Evolutionary conservation across 805 yeast species (phyloP).

Genomic region (Scheffersomyces amazonensis): DNA sequence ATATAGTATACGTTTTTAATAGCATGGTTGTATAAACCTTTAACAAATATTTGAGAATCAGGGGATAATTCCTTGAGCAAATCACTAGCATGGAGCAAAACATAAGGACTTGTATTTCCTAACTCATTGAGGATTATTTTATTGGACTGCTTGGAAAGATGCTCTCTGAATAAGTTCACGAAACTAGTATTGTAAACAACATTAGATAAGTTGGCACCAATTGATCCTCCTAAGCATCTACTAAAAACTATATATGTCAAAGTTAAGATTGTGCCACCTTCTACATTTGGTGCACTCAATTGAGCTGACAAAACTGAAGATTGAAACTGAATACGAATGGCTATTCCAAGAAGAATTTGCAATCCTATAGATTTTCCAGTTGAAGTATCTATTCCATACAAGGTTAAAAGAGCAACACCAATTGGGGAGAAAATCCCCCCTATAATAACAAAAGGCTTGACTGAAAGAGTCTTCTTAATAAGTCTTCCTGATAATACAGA

Average conservation of each 20-base stretch:
- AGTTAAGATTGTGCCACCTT: conserved; percentile 46
- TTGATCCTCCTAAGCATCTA: conserved; percentile 45
- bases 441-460: conserved; percentile 37
- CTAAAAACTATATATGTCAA: conserved; percentile 42
- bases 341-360: conserved; percentile 43
- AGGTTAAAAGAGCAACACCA: conserved; percentile 41
- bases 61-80: conserved; percentile 23
- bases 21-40: conserved; percentile 24
- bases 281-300: conserved; percentile 45
- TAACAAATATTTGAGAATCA: conserved; percentile 18
- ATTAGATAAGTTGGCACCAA: conserved; percentile 27
- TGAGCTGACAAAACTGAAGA: conserved; percentile 42
- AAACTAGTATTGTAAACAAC: conserved; percentile 19
- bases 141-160: conserved; percentile 1
- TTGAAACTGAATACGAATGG: conserved; percentile 47
- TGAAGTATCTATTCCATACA: conserved; percentile 36
- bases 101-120: conserved; percentile 9
- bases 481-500: conserved; percentile 36
- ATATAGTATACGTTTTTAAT: conserved; percentile 39
- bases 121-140: not conserved
- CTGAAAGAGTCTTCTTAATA: conserved; percentile 33
- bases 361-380: conserved; percentile 37
- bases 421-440: conserved; percentile 24
- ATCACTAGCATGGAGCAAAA: conserved; percentile 22
- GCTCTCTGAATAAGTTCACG: conserved; percentile 8